A percentile compares a stretch with the other conserved stretches of the same genome.
These are phyloP conservation scores for Acanthochlamys bracteata DNA, from an alignment of 106 monocot genomes.

Conservation along the genomic window DNA sequence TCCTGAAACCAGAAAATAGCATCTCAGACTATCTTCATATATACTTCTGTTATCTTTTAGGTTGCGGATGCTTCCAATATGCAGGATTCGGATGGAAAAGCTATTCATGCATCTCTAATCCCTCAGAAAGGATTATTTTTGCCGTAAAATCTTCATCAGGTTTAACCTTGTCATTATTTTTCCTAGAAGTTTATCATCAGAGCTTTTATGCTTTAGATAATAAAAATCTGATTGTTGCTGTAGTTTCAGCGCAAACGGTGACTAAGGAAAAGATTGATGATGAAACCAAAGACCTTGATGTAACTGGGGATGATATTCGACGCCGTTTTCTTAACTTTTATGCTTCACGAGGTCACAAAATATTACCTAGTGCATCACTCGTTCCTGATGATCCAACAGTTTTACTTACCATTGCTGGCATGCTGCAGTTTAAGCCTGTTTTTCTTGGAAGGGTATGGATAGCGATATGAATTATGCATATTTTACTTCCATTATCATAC, in stretches of 20 bases:
- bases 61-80: constrained; percentile 2
- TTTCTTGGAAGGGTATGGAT: constrained; percentile 81
- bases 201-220: not conserved
- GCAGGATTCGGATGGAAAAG: constrained; percentile 2
- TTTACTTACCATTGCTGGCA: constrained; percentile 94
- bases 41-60: constrained; percentile 6
- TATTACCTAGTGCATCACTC: constrained; percentile 89
- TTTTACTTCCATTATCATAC: too few relatives aligned
- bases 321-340: constrained; percentile 81
- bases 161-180: constrained; percentile 4
- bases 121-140: not conserved
- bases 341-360: constrained; percentile 76
- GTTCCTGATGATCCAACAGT: constrained; percentile 97
- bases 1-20: too few relatives aligned
- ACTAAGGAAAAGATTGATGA: constrained; percentile 26
- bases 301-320: constrained; percentile 78
- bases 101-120: not conserved
- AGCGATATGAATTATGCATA: not conserved
- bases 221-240: constrained; percentile 6
- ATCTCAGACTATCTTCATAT: too few relatives aligned
- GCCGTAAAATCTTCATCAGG: constrained; percentile 23
- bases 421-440: constrained; percentile 99
- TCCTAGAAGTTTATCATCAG: not conserved
- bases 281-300: constrained; percentile 12
- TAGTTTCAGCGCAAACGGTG: constrained; percentile 35